Conservation (phyloP, 2,329 filamentous ascomycete species). For the Emmonsia crescens region DNA sequence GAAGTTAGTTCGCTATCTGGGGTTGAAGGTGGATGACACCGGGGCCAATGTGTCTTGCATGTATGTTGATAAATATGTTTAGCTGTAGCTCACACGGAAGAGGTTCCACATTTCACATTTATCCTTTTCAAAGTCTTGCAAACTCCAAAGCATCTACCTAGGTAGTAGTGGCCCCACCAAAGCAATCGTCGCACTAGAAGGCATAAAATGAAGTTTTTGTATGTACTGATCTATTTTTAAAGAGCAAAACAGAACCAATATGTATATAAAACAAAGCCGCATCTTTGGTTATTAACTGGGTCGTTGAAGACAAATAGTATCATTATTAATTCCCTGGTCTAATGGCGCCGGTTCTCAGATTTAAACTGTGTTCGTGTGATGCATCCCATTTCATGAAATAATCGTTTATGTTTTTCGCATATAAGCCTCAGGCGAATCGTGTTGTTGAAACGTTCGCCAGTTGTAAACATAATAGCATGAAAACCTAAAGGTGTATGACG, state of each 20-base stretch:
- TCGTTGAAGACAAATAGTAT: slow-evolving; percentile 16
- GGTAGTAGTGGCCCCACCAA: neutral
- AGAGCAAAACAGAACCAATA: neutral
- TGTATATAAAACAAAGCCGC: neutral
- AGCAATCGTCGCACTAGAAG: neutral
- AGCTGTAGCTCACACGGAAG: neutral
- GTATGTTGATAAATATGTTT: neutral
- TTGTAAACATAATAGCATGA: neutral
- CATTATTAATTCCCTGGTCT: neutral
- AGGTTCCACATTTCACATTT: neutral
- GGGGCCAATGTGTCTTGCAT: neutral
- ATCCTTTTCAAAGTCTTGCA: neutral
- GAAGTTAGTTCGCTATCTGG: slow-evolving; percentile 25
- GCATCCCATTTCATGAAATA: slow-evolving; percentile 3
- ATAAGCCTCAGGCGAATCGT: neutral
- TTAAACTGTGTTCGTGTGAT: neutral
- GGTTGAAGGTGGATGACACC: neutral
- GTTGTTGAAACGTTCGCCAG: slow-evolving; percentile 9
- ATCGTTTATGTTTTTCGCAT: slow-evolving; percentile 45
- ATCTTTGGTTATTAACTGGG: slow-evolving; percentile 5
- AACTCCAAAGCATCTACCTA: neutral
- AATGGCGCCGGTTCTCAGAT: neutral
- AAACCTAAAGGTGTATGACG: neutral
- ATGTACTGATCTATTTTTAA: neutral
- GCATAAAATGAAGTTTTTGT: neutral